A percentile compares a stretch with the other conserved stretches of the same genome.
phyloP scores from a whole-genome alignment of 2,329 filamentous ascomycete genomes.

The Ascochyta pisi region DNA sequence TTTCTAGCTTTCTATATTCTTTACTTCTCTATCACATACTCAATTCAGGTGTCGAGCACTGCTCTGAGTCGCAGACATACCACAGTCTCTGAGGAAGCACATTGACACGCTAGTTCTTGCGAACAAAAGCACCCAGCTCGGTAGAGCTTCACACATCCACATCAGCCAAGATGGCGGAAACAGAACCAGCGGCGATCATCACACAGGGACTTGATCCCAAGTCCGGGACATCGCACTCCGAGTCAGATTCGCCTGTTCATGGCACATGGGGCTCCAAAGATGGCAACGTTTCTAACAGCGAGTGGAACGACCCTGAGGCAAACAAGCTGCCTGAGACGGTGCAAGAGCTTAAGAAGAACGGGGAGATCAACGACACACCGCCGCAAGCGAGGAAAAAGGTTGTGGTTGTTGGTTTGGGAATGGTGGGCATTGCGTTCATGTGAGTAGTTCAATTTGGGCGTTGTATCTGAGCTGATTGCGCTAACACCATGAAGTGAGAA shows the following conservation, averaged over 20 bases:
- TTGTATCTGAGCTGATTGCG: not conserved
- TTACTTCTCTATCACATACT: not conserved
- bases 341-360: slow-evolving; percentile 33
- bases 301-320: slow-evolving; percentile 56
- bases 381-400: slow-evolving; percentile 64
- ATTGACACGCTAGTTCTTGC: not conserved
- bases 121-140: slow-evolving; percentile 1
- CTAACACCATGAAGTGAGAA: slow-evolving; percentile 72
- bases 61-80: not conserved
- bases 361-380: slow-evolving; percentile 36
- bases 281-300: slow-evolving; percentile 52
- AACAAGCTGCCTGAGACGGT: slow-evolving; percentile 55
- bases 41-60: not conserved
- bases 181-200: slow-evolving; percentile 30
- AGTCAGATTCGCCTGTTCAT: slow-evolving; percentile 29
- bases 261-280: slow-evolving; percentile 38
- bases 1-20: not conserved
- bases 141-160: not conserved
- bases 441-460: slow-evolving; percentile 55
- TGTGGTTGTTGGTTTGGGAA: slow-evolving; percentile 86
- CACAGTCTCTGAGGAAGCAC: not conserved
- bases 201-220: slow-evolving; percentile 44
- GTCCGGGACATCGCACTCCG: slow-evolving; percentile 38
- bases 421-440: slow-evolving; percentile 92
- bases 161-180: slow-evolving; percentile 23